These are phyloP conservation scores for Claviceps pusilla DNA, from an alignment of 2,329 filamentous ascomycete species.

Conservation along the genomic window DNA sequence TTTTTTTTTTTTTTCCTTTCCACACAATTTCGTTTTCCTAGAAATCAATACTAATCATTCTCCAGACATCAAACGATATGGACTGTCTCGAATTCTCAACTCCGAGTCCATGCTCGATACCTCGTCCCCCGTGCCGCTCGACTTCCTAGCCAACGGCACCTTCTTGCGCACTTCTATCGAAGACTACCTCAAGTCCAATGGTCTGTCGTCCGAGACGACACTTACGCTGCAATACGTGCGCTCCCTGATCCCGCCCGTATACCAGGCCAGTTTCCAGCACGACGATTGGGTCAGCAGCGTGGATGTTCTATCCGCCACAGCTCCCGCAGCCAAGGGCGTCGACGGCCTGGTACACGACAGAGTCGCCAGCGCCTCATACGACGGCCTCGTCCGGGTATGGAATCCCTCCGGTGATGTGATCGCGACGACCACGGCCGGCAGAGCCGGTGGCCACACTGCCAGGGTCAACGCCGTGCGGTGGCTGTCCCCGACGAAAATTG, in stretches of 20 bases:
- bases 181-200: constrained; percentile 74
- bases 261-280: constrained; percentile 86
- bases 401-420: constrained; percentile 75
- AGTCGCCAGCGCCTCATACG: constrained; percentile 85
- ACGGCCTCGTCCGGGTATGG: constrained; percentile 81
- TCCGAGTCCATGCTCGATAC: constrained; percentile 57
- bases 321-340: constrained; percentile 39
- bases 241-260: constrained; percentile 74
- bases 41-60: background rate
- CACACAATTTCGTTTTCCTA: too few species aligned
- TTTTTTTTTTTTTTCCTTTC: background rate
- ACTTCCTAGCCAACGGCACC: constrained; percentile 89
- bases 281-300: constrained; percentile 92
- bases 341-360: constrained; percentile 25
- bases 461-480: constrained; percentile 75
- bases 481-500: constrained; percentile 62
- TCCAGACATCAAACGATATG: constrained; percentile 53
- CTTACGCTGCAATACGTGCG: constrained; percentile 86
- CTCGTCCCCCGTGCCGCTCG: constrained; percentile 57
- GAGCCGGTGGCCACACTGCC: constrained; percentile 57
- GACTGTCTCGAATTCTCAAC: constrained; percentile 54
- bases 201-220: constrained; percentile 76
- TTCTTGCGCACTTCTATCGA: constrained; percentile 82
- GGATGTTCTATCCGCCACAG: constrained; percentile 60
- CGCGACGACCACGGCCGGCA: constrained; percentile 53